Percentiles rank a stretch among this genome's conserved stretches.
These are phyloP conservation scores for Monosiga brevicollis DNA, from an alignment of 78 protist species.

Conservation along the genomic window DNA sequence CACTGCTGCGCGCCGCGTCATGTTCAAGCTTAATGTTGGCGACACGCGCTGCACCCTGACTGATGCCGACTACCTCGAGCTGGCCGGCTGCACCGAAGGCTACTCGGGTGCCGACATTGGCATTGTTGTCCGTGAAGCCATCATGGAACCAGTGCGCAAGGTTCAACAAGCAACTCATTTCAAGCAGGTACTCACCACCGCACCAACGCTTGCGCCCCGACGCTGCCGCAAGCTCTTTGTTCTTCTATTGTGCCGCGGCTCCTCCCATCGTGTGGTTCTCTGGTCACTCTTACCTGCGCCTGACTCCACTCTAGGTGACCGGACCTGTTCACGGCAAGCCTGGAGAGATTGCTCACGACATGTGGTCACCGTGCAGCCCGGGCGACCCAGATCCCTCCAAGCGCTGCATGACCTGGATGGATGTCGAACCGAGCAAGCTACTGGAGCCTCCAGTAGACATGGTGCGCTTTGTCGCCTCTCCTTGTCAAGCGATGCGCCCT, in stretches of 20 bases:
- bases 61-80: conserved; percentile 31
- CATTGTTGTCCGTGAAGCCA: conserved; percentile 75
- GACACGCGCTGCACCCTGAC: conserved; percentile 54
- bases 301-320: not conserved
- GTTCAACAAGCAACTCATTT: conserved; percentile 91
- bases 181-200: conserved; percentile 19
- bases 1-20: conserved; percentile 52
- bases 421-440: not conserved
- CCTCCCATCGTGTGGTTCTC: too few relatives aligned
- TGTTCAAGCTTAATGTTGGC: conserved; percentile 82
- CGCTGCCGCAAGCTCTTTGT: not conserved
- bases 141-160: conserved; percentile 89
- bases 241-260: too few relatives aligned
- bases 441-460: conserved; percentile 5
- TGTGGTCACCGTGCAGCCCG: conserved; percentile 14
- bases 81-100: conserved; percentile 71
- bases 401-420: conserved; percentile 15
- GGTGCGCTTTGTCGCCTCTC: not conserved
- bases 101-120: conserved; percentile 86
- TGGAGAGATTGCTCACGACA: too few relatives aligned
- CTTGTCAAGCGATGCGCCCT: not conserved
- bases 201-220: not conserved
- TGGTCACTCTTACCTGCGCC: not conserved
- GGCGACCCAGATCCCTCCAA: not conserved
- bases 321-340: not conserved